Conservation (phyloP, 306 rosid species). For the Notholithocarpus densiflorus region DNA sequence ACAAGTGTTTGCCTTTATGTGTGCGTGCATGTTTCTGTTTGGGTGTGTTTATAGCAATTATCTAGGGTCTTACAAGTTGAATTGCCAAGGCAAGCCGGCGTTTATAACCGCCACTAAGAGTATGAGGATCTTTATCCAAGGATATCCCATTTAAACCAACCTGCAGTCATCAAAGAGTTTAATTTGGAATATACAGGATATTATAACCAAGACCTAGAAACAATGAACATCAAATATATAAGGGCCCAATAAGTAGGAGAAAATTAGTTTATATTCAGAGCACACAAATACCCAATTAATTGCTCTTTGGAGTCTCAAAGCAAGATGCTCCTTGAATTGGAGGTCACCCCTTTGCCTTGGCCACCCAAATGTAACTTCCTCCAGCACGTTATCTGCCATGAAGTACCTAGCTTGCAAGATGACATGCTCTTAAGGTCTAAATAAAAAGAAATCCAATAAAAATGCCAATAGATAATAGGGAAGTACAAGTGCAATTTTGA, state of each 20-base stretch:
- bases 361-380: conserved; percentile 98
- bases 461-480: background rate
- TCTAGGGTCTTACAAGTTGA: conserved; percentile 63
- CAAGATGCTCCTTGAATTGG: conserved; percentile 69
- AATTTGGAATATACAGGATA: background rate
- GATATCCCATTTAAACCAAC: conserved; percentile 86
- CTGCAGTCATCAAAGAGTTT: conserved; percentile 29
- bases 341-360: conserved; percentile 69
- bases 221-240: conserved; percentile 8
- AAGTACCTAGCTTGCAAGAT: conserved; percentile 61
- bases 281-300: conserved; percentile 72
- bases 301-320: conserved; percentile 81
- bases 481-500: background rate
- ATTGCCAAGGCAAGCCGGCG: conserved; percentile 94
- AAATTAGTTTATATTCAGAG: conserved; percentile 12
- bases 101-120: conserved; percentile 98
- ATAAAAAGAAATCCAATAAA: background rate
- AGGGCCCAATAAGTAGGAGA: conserved; percentile 8
- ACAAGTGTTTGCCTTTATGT: conserved; percentile 1
- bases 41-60: background rate
- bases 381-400: conserved; percentile 80
- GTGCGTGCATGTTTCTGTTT: conserved; percentile 1
- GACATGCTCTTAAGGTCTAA: background rate
- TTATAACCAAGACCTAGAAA: conserved; percentile 1
- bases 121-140: conserved; percentile 84